Conservation (phyloP, 192 early-diverging fungal genomes). For the Coemansia sp. region DNA sequence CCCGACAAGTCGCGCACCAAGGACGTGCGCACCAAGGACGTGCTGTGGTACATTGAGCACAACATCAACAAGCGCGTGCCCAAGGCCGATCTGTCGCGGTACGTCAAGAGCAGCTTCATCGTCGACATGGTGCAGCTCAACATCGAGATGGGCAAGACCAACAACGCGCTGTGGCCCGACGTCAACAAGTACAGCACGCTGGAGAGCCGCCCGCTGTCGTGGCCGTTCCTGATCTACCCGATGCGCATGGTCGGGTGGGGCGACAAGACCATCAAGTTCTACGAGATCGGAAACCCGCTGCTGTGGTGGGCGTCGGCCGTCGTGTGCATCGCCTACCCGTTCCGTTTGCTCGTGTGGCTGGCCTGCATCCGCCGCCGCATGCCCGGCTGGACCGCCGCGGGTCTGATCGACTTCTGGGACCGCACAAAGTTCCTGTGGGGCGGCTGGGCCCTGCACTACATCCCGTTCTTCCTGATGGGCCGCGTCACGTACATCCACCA, state of each 20-base stretch:
- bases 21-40: constrained; percentile 46
- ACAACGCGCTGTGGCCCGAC: constrained; percentile 47
- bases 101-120: constrained; percentile 33
- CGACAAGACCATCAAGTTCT: constrained; percentile 73
- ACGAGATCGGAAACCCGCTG: constrained; percentile 87
- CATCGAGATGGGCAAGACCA: constrained; percentile 49
- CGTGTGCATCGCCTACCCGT: constrained; percentile 30
- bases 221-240: constrained; percentile 83
- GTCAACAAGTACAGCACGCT: constrained; percentile 54
- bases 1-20: constrained; percentile 78
- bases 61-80: constrained; percentile 32
- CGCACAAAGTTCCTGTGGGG: constrained; percentile 78
- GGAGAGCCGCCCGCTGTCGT: constrained; percentile 66
- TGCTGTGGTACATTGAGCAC: constrained; percentile 55
- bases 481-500: constrained; percentile 93
- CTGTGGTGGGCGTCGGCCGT: constrained; percentile 75
- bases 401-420: constrained; percentile 56
- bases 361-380: constrained; percentile 21
- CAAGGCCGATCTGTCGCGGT: constrained; percentile 34
- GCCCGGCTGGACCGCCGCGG: constrained; percentile 22
- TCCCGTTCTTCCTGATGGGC: constrained; percentile 92
- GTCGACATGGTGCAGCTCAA: constrained; percentile 46
- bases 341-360: constrained; percentile 21
- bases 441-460: constrained; percentile 83
- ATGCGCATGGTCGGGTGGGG: constrained; percentile 87